Conservation (phyloP, 2,329 filamentous ascomycete species). For the Monilinia aucupariae region DNA sequence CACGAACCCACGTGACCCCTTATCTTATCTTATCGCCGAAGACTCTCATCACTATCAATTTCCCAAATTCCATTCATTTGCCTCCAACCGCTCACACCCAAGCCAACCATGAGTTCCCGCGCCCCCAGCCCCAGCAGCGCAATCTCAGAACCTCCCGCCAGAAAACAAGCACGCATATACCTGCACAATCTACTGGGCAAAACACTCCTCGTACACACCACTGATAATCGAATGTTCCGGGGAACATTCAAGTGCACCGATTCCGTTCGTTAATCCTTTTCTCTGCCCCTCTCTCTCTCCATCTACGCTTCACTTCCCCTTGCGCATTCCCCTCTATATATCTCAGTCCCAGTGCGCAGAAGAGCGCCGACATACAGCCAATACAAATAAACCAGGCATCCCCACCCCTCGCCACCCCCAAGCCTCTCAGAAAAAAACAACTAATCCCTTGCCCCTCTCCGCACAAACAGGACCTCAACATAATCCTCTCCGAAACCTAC, state of each 20-base stretch:
- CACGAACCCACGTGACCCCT: slow-evolving; percentile 16
- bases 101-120: not conserved
- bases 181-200: slow-evolving; percentile 67
- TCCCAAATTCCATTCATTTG: not conserved
- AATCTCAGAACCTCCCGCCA: slow-evolving; percentile 18
- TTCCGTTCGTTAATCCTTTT: slow-evolving; percentile 51
- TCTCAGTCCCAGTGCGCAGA: not conserved
- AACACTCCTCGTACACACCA: slow-evolving; percentile 71
- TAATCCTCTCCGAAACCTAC: slow-evolving; percentile 79
- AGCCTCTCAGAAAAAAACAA: too few species aligned
- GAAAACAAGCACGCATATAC: slow-evolving; percentile 50
- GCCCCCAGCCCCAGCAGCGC: not conserved
- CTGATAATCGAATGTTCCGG: slow-evolving; percentile 81
- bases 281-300: not conserved
- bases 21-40: slow-evolving; percentile 22
- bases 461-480: slow-evolving; percentile 66
- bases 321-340: not conserved
- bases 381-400: not conserved
- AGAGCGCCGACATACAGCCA: not conserved
- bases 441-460: too few species aligned
- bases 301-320: not conserved
- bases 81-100: not conserved
- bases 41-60: not conserved
- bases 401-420: too few species aligned
- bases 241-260: slow-evolving; percentile 94